Evolutionary conservation across 352 stramenopile species (phyloP).

Genomic region (Pythium apleroticum): DNA sequence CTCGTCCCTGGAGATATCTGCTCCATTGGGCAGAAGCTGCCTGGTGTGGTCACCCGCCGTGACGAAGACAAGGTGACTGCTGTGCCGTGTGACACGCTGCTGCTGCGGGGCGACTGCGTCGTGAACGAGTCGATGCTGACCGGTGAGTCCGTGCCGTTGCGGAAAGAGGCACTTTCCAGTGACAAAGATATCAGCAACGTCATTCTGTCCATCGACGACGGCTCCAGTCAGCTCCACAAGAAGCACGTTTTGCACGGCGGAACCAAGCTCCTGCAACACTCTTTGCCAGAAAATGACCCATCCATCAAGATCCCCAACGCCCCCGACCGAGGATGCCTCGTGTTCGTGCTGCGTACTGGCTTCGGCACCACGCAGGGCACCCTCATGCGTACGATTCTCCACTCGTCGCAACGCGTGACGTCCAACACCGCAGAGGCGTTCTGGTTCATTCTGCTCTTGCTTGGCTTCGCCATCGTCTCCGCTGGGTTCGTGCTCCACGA

Average conservation of each 20-base stretch:
- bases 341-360: conserved; percentile 89
- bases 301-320: conserved; percentile 29
- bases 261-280: conserved; percentile 52
- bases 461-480: conserved; percentile 89
- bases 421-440: conserved; percentile 92
- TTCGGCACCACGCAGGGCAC: conserved; percentile 94
- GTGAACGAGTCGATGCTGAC: conserved; percentile 97
- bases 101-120: conserved; percentile 90
- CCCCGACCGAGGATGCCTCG: conserved; percentile 87
- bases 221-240: conserved; percentile 36
- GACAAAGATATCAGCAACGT: neutral
- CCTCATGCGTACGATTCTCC: conserved; percentile 94
- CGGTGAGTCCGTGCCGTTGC: conserved; percentile 92
- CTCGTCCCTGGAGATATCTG: conserved; percentile 86
- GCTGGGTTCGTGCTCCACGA: conserved; percentile 81
- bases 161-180: conserved; percentile 79
- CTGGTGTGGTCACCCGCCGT: conserved; percentile 11
- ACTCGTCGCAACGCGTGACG: conserved; percentile 90
- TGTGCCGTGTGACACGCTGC: conserved; percentile 90
- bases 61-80: conserved; percentile 26
- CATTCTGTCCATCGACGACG: conserved; percentile 32
- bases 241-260: conserved; percentile 82
- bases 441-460: conserved; percentile 91
- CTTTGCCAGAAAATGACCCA: conserved; percentile 11
- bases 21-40: conserved; percentile 60